These are phyloP conservation scores for Chaetomium strumarium DNA, from an alignment of 2,329 filamentous ascomycete species.

Conservation along the genomic window DNA sequence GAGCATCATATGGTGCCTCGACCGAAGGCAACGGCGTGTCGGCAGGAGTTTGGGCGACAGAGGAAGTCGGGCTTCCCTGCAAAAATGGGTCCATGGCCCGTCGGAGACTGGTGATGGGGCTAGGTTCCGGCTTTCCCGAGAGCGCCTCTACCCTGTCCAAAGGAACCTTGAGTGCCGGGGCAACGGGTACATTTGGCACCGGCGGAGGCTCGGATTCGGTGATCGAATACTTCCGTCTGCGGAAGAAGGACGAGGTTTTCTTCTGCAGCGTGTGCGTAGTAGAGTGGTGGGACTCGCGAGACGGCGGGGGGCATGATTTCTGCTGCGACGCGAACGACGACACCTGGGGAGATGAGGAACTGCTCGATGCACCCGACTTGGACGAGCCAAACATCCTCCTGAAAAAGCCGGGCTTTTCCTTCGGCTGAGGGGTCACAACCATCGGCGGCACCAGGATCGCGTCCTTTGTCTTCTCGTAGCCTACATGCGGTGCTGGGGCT, in stretches of 20 bases:
- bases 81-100: slow-evolving; percentile 86
- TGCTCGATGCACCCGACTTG: slow-evolving; percentile 40
- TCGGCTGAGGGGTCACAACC: slow-evolving; percentile 37
- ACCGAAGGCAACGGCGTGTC: slow-evolving; percentile 16
- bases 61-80: slow-evolving; percentile 29
- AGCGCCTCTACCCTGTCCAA: slow-evolving; percentile 28
- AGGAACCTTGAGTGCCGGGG: slow-evolving; percentile 32
- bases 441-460: slow-evolving; percentile 38
- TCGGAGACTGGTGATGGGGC: slow-evolving; percentile 72
- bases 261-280: slow-evolving; percentile 61
- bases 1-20: slow-evolving; percentile 8
- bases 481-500: slow-evolving; percentile 52
- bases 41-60: slow-evolving; percentile 24
- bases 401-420: slow-evolving; percentile 83
- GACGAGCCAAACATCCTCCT: slow-evolving; percentile 81
- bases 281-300: slow-evolving; percentile 45
- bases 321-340: slow-evolving; percentile 41
- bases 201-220: slow-evolving; percentile 52
- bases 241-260: slow-evolving; percentile 91
- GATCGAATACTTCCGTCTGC: slow-evolving; percentile 84
- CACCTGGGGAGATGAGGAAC: slow-evolving; percentile 26
- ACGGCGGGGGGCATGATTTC: slow-evolving; percentile 46
- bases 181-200: slow-evolving; percentile 31
- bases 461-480: slow-evolving; percentile 55
- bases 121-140: slow-evolving; percentile 40